phyloP scores from a whole-genome alignment of 176 grass and related monocot species.

The Coix lacrymajobi region DNA sequence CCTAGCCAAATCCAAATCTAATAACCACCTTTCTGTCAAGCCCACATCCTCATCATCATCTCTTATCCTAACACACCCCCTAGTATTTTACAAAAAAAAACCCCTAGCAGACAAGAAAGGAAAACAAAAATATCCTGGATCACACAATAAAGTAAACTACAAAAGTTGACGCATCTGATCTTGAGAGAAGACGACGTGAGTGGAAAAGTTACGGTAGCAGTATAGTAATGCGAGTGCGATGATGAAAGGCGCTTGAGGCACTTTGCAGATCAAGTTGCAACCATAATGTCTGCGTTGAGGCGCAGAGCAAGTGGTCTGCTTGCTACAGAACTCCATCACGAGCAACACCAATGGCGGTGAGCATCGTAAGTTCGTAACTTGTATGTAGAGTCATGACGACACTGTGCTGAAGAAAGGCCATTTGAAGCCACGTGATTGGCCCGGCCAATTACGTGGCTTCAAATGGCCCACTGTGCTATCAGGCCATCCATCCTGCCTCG shows the following conservation, averaged over 20 bases:
- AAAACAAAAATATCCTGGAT: not conserved
- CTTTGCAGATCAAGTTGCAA: too few relatives aligned
- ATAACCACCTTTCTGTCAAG: not conserved
- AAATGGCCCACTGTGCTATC: too few relatives aligned
- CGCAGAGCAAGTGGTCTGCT: not conserved
- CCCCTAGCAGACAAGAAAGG: not conserved
- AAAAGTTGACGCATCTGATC: not conserved
- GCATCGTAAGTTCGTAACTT: too few relatives aligned
- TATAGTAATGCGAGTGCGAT: too few relatives aligned
- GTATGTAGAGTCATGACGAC: not conserved
- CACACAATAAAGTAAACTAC: not conserved
- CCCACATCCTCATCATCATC: not conserved
- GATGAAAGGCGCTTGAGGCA: too few relatives aligned
- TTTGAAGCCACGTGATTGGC: not conserved
- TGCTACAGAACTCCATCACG: not conserved
- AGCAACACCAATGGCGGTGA: not conserved
- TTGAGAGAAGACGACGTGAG: not conserved
- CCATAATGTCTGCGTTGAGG: too few relatives aligned
- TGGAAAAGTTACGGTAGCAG: not conserved
- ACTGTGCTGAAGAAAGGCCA: not conserved
- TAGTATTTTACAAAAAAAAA: too few relatives aligned
- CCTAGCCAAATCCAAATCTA: constrained; percentile 24
- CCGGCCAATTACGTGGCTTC: too few relatives aligned
- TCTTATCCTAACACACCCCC: not conserved
- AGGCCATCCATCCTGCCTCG: not conserved